Evolutionary conservation across 768 basidiomycete genomes (phyloP).

Genomic region (Suillus brevipes): DNA sequence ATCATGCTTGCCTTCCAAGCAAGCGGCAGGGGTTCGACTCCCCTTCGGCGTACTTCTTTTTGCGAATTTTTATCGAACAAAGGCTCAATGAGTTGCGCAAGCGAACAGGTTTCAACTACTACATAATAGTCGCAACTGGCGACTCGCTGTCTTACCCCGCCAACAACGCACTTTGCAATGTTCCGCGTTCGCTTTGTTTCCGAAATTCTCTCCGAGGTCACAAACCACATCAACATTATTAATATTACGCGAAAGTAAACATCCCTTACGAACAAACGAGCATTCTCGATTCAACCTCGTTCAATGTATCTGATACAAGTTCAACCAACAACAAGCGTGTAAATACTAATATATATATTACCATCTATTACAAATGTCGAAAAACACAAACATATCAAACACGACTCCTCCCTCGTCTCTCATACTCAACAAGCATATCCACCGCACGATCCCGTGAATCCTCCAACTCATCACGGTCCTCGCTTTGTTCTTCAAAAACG

Average conservation of each 20-base stretch:
- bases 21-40: constrained; percentile 79
- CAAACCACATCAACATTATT: not conserved
- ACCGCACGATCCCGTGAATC: constrained; percentile 78
- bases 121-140: too few relatives aligned
- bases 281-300: not conserved
- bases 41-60: constrained; percentile 47
- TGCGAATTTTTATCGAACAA: not conserved
- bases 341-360: constrained; percentile 1
- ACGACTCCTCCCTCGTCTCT: constrained; percentile 35
- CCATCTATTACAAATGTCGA: not conserved
- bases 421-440: constrained; percentile 57
- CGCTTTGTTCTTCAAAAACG: constrained; percentile 44
- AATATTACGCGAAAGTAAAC: too few relatives aligned
- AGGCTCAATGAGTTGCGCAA: too few relatives aligned
- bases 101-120: too few relatives aligned
- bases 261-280: too few relatives aligned
- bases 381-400: constrained; percentile 20
- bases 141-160: too few relatives aligned
- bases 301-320: not conserved
- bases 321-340: not conserved
- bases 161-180: not conserved
- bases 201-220: too few relatives aligned
- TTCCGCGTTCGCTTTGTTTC: not conserved
- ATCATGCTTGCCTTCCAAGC: constrained; percentile 91
- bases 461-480: constrained; percentile 49